Conservation (phyloP, 2,329 filamentous ascomycete genomes). For the Karstenula rhodostoma region DNA sequence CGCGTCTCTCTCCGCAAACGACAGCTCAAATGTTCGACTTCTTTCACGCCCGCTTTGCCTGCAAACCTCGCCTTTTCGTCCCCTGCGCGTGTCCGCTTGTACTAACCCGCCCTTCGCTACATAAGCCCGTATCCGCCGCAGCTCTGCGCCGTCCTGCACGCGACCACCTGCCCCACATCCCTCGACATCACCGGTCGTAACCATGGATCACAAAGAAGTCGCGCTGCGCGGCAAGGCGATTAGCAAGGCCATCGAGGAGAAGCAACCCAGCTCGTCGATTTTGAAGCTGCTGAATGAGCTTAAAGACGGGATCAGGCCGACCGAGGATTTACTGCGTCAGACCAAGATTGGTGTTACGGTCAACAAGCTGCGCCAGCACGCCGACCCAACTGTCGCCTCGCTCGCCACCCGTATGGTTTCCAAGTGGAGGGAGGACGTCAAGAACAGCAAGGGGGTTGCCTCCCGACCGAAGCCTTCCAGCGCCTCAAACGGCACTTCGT, state of each 20-base stretch:
- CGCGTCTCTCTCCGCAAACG: slow-evolving; percentile 1
- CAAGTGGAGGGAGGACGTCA: slow-evolving; percentile 86
- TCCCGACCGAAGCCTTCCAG: slow-evolving; percentile 25
- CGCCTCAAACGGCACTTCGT: slow-evolving; percentile 38
- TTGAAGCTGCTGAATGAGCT: slow-evolving; percentile 78
- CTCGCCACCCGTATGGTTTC: slow-evolving; percentile 82
- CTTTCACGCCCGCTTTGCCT: slow-evolving; percentile 19
- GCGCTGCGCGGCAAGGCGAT: slow-evolving; percentile 79
- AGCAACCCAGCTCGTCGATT: slow-evolving; percentile 76
- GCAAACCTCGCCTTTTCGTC: slow-evolving; percentile 2
- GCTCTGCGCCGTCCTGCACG: slow-evolving; percentile 8
- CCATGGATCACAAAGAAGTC: slow-evolving; percentile 84
- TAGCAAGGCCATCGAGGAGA: slow-evolving; percentile 77
- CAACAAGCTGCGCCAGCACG: slow-evolving; percentile 84
- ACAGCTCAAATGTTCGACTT: slow-evolving; percentile 1
- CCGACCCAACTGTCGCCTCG: slow-evolving; percentile 74
- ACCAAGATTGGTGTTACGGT: slow-evolving; percentile 93
- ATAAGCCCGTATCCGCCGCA: not conserved
- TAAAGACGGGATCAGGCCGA: slow-evolving; percentile 81
- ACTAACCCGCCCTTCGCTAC: slow-evolving; percentile 16
- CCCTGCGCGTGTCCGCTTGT: not conserved
- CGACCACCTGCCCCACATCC: slow-evolving; percentile 7
- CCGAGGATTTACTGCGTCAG: slow-evolving; percentile 87
- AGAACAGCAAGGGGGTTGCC: slow-evolving; percentile 46
- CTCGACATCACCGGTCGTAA: slow-evolving; percentile 27